Evolutionary conservation across 2,329 filamentous ascomycete genomes (phyloP).

Genomic region (Calonectria honghensis): DNA sequence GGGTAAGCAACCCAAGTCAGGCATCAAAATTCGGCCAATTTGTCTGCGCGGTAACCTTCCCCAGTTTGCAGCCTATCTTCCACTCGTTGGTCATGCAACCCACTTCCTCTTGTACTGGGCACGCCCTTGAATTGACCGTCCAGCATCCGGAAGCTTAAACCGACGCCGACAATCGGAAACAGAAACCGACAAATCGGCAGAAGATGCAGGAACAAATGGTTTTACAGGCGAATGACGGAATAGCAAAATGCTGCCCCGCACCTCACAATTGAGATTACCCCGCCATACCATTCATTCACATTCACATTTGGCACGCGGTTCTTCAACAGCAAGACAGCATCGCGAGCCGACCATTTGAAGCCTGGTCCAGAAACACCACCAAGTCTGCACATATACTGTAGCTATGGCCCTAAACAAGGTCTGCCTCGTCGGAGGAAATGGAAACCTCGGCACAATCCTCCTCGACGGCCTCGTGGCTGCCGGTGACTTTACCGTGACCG

Average conservation of each 20-base stretch:
- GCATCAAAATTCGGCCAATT: not conserved
- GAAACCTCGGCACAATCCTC: slow-evolving; percentile 63
- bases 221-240: slow-evolving; percentile 2
- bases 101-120: not conserved
- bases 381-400: not conserved
- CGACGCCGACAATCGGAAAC: slow-evolving; percentile 35
- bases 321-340: not conserved
- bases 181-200: slow-evolving; percentile 30
- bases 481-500: slow-evolving; percentile 69
- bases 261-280: slow-evolving; percentile 10
- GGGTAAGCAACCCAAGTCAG: not conserved
- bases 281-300: slow-evolving; percentile 15
- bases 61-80: not conserved
- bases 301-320: not conserved
- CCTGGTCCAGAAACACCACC: not conserved
- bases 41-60: slow-evolving; percentile 11
- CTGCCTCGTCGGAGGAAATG: slow-evolving; percentile 61
- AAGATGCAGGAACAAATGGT: not conserved
- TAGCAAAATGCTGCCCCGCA: slow-evolving; percentile 28
- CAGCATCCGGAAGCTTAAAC: slow-evolving; percentile 22
- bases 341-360: not conserved
- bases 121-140: not conserved
- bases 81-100: not conserved
- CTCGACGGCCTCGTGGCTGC: slow-evolving; percentile 61
- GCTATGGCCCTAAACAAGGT: slow-evolving; percentile 57